phyloP scores from a whole-genome alignment of 192 early-diverging fungal species.

The Phlyctochytrium bullatum region DNA sequence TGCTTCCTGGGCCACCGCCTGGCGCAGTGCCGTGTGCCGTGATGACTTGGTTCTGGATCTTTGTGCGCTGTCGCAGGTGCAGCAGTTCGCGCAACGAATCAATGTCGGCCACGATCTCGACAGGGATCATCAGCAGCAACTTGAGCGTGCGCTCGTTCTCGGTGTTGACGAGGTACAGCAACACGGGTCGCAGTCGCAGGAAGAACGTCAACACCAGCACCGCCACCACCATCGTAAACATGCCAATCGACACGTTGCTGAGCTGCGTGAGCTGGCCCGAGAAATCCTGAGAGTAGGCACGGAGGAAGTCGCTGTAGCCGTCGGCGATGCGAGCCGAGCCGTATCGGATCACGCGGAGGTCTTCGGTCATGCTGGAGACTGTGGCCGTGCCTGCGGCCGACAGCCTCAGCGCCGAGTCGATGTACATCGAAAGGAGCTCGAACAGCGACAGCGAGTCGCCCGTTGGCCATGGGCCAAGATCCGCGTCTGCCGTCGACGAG shows the following conservation, averaged over 20 bases:
- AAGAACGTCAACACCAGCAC: slow-evolving; percentile 12
- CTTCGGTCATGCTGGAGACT: not conserved
- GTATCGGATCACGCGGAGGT: not conserved
- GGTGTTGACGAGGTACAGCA: slow-evolving; percentile 28
- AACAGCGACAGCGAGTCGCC: not conserved
- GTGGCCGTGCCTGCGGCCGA: not conserved
- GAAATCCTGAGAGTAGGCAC: not conserved
- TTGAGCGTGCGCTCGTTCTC: slow-evolving; percentile 29
- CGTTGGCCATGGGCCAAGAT: too few relatives aligned
- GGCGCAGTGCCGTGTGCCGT: too few relatives aligned
- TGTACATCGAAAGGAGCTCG: slow-evolving; percentile 4
- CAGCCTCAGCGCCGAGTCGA: slow-evolving; percentile 3
- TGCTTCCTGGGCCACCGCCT: too few relatives aligned
- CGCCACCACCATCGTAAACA: slow-evolving; percentile 12
- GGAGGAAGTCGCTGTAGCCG: not conserved
- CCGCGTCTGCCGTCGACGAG: too few relatives aligned
- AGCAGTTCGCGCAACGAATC: slow-evolving; percentile 27
- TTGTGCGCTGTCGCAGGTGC: slow-evolving; percentile 10
- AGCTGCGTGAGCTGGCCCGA: not conserved
- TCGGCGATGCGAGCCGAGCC: not conserved
- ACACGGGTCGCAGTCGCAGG: slow-evolving; percentile 15
- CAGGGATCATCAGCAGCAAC: slow-evolving; percentile 28
- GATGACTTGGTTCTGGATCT: not conserved
- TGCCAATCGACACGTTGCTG: not conserved
- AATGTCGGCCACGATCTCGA: slow-evolving; percentile 31